These are phyloP conservation scores for Nemania sp. DNA, from an alignment of 2,329 filamentous ascomycete species.

Conservation along the genomic window DNA sequence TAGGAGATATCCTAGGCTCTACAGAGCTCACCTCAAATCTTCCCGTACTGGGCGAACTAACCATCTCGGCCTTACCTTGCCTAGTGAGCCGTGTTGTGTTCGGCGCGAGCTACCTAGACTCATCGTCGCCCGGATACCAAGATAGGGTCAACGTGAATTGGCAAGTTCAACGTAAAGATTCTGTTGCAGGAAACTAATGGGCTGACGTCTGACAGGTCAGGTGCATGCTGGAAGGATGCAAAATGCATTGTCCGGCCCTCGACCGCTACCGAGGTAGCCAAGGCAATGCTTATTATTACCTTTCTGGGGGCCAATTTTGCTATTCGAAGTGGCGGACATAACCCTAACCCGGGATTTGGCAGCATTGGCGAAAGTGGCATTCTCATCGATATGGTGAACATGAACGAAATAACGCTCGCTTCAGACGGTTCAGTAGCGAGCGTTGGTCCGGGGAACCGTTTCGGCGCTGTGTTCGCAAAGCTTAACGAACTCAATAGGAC, in stretches of 20 bases:
- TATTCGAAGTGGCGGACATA: constrained; percentile 39
- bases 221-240: constrained; percentile 11
- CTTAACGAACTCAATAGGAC: not conserved
- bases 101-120: too few relatives aligned
- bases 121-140: too few relatives aligned
- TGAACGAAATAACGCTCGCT: not conserved
- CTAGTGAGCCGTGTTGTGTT: too few relatives aligned
- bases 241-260: constrained; percentile 1
- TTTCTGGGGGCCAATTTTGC: constrained; percentile 31
- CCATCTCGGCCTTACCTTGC: too few relatives aligned
- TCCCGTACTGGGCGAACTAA: too few relatives aligned
- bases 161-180: too few relatives aligned
- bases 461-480: not conserved
- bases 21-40: too few relatives aligned
- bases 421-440: not conserved
- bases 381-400: not conserved
- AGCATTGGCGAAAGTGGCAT: constrained; percentile 36
- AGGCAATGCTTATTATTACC: not conserved
- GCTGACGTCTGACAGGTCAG: too few relatives aligned
- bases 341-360: constrained; percentile 38
- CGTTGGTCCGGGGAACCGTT: constrained; percentile 10
- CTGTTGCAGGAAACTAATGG: too few relatives aligned
- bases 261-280: not conserved
- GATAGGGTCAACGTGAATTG: too few relatives aligned
- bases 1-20: too few relatives aligned